Evolutionary conservation across 2,329 filamentous ascomycete species (phyloP).

Genomic region (Botryotinia narcissicola): DNA sequence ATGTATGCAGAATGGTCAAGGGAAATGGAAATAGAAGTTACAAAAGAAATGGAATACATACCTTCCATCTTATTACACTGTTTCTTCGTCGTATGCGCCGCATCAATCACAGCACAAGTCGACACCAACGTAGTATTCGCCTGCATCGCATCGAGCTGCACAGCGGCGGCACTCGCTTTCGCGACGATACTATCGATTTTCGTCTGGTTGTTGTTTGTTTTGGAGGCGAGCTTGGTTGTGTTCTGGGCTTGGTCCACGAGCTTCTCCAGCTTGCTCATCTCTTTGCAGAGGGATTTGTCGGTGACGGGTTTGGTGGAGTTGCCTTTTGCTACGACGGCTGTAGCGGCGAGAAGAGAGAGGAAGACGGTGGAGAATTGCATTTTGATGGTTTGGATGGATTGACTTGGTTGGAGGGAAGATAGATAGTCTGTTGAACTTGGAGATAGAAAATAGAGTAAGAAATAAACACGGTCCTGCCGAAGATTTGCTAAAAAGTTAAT

Average conservation of each 20-base stretch:
- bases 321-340: slow-evolving; percentile 36
- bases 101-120: slow-evolving; percentile 40
- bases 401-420: slow-evolving; percentile 2
- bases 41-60: background rate
- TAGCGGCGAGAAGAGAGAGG: slow-evolving; percentile 31
- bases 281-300: slow-evolving; percentile 39
- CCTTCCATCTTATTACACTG: slow-evolving; percentile 20
- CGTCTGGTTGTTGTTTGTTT: slow-evolving; percentile 42
- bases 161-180: slow-evolving; percentile 38
- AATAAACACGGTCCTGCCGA: slow-evolving; percentile 10
- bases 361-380: slow-evolving; percentile 29
- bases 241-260: slow-evolving; percentile 40
- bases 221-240: slow-evolving; percentile 39
- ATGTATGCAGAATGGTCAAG: background rate
- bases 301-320: slow-evolving; percentile 35
- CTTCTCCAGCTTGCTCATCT: slow-evolving; percentile 37
- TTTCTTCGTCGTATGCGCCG: slow-evolving; percentile 20
- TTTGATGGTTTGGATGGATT: slow-evolving; percentile 22
- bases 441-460: background rate
- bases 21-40: rapidly evolving
- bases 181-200: slow-evolving; percentile 41
- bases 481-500: background rate
- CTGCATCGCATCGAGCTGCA: slow-evolving; percentile 37
- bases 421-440: background rate
- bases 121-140: slow-evolving; percentile 41